Evolutionary conservation across 371 early-diverging fungal species (phyloP), one percentile per base, ranked within the genome.

Genomic region (Apophysomyces trapeziformis): DNA sequence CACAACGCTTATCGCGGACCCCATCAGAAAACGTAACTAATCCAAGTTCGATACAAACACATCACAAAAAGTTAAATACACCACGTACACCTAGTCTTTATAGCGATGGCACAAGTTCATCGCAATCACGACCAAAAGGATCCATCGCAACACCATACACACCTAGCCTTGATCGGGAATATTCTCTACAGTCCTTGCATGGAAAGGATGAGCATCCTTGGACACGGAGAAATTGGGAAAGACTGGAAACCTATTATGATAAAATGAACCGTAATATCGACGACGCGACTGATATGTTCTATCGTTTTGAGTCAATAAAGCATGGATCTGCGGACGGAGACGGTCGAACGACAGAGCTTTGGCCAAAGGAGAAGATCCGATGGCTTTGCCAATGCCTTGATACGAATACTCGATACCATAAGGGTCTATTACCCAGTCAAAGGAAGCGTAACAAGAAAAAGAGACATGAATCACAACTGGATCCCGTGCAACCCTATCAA

Each of bases 331-430:
- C 14, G 57, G 37, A 18, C 32, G 59, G 38, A 1, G 12, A 36
- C n/a, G 59, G 13, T 38, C 35, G 14, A 59, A 32, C 59, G 8
- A 18, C 32, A 5, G 57, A 57, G 32, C 36, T 59, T 13, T 59
- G 59, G 59, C 18, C 59, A 38, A 59, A 59, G n/a, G 59, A 59
- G 14, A 37, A 59, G 12, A 38, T 59, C 38, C 12, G 32, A 16
- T 59, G 59, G 59, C 59, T 32, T 12, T 59, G 59, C n/a, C 37
- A 38, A 59, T 59, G 59, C 5, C 38, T 59, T 7, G 59, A 59
- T 36, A 59, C 59, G 38, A 59, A 59, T 59, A 59, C 59, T 12
- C 35, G 38, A 59, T 59, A 38, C 18, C 59, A 59, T n/a, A 5
- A 39, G 14, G 59, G 59, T 38, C n/a, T 59, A 38, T 36, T 59